Evolutionary conservation across 345 rosid species (phyloP).

Genomic region (Acer yangbiense): DNA sequence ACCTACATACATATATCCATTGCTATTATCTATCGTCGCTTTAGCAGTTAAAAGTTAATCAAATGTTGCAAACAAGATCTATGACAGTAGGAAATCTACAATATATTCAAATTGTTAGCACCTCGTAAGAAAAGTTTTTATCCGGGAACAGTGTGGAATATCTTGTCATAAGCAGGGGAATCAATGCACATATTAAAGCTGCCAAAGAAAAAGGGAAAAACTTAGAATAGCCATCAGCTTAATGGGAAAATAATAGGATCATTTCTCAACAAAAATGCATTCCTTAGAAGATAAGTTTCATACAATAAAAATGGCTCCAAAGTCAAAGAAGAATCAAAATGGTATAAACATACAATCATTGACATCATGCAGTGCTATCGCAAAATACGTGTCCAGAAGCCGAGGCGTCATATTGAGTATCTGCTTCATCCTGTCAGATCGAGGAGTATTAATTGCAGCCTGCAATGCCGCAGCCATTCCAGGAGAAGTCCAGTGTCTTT

Average conservation of each 20-base stretch:
- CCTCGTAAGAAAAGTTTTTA: slow-evolving; percentile 79
- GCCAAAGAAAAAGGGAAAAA: slow-evolving; percentile 34
- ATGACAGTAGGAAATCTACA: slow-evolving; percentile 11
- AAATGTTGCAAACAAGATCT: neutral
- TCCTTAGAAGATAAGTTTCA: neutral
- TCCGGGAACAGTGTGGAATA: slow-evolving; percentile 74
- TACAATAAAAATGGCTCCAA: neutral
- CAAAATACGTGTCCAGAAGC: slow-evolving; percentile 76
- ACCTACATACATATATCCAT: slow-evolving; percentile 45
- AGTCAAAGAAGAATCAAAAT: slow-evolving; percentile 12
- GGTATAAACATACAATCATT: slow-evolving; percentile 73
- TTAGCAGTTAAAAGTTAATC: neutral
- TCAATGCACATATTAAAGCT: slow-evolving; percentile 88
- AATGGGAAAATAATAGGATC: neutral
- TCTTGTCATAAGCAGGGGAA: slow-evolving; percentile 87
- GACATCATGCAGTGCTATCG: slow-evolving; percentile 67
- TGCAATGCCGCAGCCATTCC: slow-evolving; percentile 70
- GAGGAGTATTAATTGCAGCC: slow-evolving; percentile 66
- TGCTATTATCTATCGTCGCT: neutral
- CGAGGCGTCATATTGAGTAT: slow-evolving; percentile 66
- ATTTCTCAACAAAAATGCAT: neutral
- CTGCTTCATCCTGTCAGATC: slow-evolving; percentile 78
- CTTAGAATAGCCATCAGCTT: slow-evolving; percentile 6
- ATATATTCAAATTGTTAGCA: slow-evolving; percentile 28
- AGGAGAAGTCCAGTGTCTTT: slow-evolving; percentile 82